Base-by-base conservation (phyloP, 2,329 filamentous ascomycete species). In the Alternaria dauci region DNA sequence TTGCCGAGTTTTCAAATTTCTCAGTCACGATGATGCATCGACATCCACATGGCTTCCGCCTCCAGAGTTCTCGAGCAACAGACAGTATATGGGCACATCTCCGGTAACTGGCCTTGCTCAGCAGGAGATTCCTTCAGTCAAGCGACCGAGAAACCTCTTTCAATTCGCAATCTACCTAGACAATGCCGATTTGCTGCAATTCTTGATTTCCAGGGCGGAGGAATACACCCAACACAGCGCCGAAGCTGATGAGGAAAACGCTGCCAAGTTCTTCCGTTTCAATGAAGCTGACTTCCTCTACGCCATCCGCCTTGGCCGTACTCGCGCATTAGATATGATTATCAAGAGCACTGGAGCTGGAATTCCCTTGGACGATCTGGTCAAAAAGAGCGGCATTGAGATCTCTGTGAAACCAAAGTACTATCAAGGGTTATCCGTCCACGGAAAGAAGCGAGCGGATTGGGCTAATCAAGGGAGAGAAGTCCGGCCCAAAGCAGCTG, bases 391-490 rank as follows among this genome's bases (percentile, higher is more conserved):
- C 57, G 90, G 90, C 3, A 77, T 90, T 1, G 84, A 89, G 68
- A 75, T 89, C 50, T 82, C 86, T 54, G 81, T 86, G 65, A 91
- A 89, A 74, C 87, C 91, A 1, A 85, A 85, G 56, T 91, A 87
- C 75, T 96, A 96, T 72, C 90, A 91, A 76, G 92, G 92, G 0
- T 44, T 64, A 11, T 65, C 73, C 52, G 70, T 96, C 1, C 88
- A 91, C 65, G 91, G 92, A 2, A 88, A 87, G 76, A 94, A 94
- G 77, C 82, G 87, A 50, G 81, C 82, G 34, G 91, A 94, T 68
- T 96, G 92, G 92, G 90, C 68, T 41, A 63, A 67, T 28, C 59
- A 59, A 59, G 62, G 62, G 28, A 50, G 64, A 38, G 62, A 62
- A n/a, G 48, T 34, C 2, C 52, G 62, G 30, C 36, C 42, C 16